Conservation (phyloP, 1,139 yeast species). For the Protomyces pachydermus region DNA sequence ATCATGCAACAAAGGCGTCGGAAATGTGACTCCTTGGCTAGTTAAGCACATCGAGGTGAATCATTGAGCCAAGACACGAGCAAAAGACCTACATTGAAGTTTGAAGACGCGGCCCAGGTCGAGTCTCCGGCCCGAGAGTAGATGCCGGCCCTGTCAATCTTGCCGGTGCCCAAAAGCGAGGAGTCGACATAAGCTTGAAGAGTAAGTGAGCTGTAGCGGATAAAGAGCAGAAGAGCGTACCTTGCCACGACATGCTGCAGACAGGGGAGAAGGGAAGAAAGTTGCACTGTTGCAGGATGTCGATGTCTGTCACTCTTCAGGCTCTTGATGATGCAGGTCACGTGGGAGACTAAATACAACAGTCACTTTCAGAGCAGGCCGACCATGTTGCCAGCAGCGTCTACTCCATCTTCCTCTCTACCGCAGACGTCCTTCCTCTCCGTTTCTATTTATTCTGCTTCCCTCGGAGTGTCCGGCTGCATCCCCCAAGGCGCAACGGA, state of each 20-base stretch:
- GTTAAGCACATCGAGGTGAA: background rate
- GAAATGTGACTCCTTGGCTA: background rate
- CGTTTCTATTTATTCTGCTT: no score
- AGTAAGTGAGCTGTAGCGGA: background rate
- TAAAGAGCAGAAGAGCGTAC: background rate
- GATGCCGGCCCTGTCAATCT: conserved; percentile 85
- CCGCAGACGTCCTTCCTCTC: no score
- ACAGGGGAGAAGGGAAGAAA: background rate
- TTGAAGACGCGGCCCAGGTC: conserved; percentile 83
- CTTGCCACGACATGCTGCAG: background rate
- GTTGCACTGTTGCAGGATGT: no score
- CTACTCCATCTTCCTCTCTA: no score
- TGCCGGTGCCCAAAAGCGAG: conserved; percentile 67
- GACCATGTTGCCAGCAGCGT: no score
- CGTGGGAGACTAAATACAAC: no score
- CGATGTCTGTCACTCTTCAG: background rate
- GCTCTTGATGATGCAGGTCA: background rate
- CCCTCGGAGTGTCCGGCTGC: no score
- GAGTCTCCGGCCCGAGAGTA: conserved; percentile 94
- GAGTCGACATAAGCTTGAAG: conserved; percentile 84
- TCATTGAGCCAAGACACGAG: background rate
- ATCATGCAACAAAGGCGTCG: background rate
- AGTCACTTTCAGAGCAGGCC: no score
- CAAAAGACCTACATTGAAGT: conserved; percentile 49
- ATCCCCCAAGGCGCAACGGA: no score